Evolutionary conservation across 2,329 filamentous ascomycete species (phyloP).

Genomic region (Talaromyces verruculosus): DNA sequence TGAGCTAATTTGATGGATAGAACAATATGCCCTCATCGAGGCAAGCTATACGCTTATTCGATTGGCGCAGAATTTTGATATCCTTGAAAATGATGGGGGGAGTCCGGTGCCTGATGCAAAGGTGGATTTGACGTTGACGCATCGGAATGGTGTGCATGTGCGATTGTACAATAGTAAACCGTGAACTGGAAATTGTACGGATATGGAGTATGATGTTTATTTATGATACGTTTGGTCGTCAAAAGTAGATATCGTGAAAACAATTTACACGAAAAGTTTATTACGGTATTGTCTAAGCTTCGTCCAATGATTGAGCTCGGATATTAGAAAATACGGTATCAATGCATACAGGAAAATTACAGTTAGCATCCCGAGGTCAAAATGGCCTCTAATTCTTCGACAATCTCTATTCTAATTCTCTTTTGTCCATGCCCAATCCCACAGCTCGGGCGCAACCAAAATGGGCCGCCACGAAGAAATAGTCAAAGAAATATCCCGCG

Average conservation of each 20-base stretch:
- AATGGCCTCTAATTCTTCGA: background rate
- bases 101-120: slow-evolving; percentile 16
- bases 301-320: background rate
- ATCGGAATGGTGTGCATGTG: slow-evolving; percentile 18
- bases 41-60: slow-evolving; percentile 27
- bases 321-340: background rate
- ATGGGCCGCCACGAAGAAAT: slow-evolving; percentile 20
- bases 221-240: background rate
- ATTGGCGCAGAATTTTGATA: slow-evolving; percentile 54
- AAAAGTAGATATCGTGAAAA: background rate
- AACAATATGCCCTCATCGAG: slow-evolving; percentile 31
- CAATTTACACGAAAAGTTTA: background rate
- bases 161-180: slow-evolving; percentile 9
- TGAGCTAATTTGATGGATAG: background rate
- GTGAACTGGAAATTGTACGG: background rate
- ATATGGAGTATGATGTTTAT: background rate
- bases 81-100: slow-evolving; percentile 16
- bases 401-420: background rate
- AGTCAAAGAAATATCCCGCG: slow-evolving; percentile 19
- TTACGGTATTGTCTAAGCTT: background rate
- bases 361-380: slow-evolving; percentile 6
- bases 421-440: background rate
- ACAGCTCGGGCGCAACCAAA: background rate
- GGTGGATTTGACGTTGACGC: slow-evolving; percentile 16
- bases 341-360: background rate